A percentile compares a stretch with the other conserved stretches of the same genome.
Evolutionary conservation across 495 filamentous ascomycete genomes (phyloP).

Genomic region (Aspergillus heteromorphus): DNA sequence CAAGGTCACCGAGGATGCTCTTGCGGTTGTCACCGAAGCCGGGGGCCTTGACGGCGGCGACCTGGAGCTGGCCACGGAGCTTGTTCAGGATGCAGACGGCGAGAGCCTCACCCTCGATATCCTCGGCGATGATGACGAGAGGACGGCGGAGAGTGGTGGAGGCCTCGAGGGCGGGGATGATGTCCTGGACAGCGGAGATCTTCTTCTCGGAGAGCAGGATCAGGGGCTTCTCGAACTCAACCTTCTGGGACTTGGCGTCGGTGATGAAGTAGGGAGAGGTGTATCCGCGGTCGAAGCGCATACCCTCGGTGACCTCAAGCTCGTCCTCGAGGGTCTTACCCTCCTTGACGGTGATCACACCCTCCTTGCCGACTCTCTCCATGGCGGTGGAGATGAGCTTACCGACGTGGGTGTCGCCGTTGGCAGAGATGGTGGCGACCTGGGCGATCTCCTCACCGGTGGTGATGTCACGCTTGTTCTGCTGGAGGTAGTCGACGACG

Average conservation of each 20-base stretch:
- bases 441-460: constrained; percentile 96
- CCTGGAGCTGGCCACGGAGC: constrained; percentile 97
- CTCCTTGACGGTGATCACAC: constrained; percentile 99
- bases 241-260: constrained; percentile 95
- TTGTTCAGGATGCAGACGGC: constrained; percentile 99
- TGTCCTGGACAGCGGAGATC: constrained; percentile 97
- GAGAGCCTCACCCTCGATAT: constrained; percentile 97
- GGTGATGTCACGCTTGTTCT: constrained; percentile 94
- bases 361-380: constrained; percentile 99
- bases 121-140: constrained; percentile 97
- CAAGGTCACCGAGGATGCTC: constrained; percentile 95
- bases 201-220: constrained; percentile 99
- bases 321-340: constrained; percentile 98
- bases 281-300: constrained; percentile 98
- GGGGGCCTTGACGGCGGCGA: constrained; percentile 96
- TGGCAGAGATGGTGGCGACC: constrained; percentile 96
- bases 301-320: constrained; percentile 97
- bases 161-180: constrained; percentile 93
- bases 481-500: constrained; percentile 86
- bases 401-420: constrained; percentile 94
- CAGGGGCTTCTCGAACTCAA: constrained; percentile 98
- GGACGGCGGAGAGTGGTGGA: constrained; percentile 93
- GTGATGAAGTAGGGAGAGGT: constrained; percentile 99
- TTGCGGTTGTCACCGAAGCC: constrained; percentile 99
- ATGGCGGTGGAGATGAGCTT: constrained; percentile 94